Evolutionary conservation across 257 asterid genomes (phyloP).

Genomic region (Ballota nigra): DNA sequence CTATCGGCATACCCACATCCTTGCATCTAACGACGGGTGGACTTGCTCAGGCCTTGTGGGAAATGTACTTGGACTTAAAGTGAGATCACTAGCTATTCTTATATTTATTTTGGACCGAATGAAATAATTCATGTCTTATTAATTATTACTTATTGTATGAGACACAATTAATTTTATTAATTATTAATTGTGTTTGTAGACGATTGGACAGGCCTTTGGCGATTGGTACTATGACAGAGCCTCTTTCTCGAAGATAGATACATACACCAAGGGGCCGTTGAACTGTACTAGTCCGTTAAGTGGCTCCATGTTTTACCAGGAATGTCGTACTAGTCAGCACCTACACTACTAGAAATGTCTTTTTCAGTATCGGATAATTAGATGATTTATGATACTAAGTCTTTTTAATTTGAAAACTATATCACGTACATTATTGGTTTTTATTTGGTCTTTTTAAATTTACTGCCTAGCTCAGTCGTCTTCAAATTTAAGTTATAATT

Average conservation of each 20-base stretch:
- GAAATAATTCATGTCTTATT: background rate
- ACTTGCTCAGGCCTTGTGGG: background rate
- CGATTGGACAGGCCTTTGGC: background rate
- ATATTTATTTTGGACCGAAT: no score
- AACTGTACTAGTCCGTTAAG: constrained; percentile 7
- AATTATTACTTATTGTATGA: no score
- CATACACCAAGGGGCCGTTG: background rate
- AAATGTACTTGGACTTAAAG: background rate
- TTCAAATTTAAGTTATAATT: no score
- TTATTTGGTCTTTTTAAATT: no score
- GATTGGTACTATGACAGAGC: constrained; percentile 24
- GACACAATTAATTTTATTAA: background rate
- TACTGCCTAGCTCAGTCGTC: no score
- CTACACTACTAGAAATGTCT: background rate
- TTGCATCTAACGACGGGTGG: background rate
- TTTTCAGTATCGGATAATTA: no score
- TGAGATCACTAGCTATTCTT: constrained; percentile 1
- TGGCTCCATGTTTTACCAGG: background rate
- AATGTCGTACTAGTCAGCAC: background rate
- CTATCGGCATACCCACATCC: constrained; percentile 6
- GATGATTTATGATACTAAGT: no score
- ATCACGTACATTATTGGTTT: no score
- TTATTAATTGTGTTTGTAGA: constrained; percentile 16
- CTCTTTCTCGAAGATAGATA: constrained; percentile 10
- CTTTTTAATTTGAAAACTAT: no score